phyloP scores from a whole-genome alignment of 768 basidiomycete species.

The Agaricus blazei region DNA sequence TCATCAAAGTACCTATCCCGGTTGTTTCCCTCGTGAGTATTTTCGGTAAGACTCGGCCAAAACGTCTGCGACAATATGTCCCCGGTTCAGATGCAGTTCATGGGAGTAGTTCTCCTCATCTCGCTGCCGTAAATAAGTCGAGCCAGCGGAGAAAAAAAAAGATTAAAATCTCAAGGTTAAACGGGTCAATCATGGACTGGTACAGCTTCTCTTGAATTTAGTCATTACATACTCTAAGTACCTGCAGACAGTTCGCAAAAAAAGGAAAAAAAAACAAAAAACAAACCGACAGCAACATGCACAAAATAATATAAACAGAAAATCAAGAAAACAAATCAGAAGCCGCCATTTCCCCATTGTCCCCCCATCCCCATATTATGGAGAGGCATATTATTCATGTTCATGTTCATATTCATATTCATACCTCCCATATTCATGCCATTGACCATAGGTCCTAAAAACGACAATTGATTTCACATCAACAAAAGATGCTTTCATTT shows the following conservation, averaged over 20 bases:
- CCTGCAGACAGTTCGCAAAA: no score
- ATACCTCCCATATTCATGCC: slow-evolving; percentile 21
- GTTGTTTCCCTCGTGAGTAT: no score
- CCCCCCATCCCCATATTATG: slow-evolving; percentile 18
- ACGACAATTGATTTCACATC: not conserved
- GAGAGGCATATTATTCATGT: slow-evolving; percentile 14
- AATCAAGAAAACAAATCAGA: slow-evolving; percentile 10
- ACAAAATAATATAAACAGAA: not conserved
- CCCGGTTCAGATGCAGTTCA: no score
- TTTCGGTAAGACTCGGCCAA: no score
- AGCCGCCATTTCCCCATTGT: slow-evolving; percentile 18
- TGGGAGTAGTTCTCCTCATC: no score
- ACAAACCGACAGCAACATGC: slow-evolving; percentile 1
- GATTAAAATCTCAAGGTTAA: no score
- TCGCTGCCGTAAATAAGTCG: no score
- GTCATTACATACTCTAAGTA: not conserved
- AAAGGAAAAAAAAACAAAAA: not conserved
- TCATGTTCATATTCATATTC: slow-evolving; percentile 17
- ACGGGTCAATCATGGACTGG: no score
- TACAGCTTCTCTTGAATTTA: no score
- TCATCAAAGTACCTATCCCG: no score
- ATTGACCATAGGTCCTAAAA: slow-evolving; percentile 14
- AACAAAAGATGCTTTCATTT: slow-evolving; percentile 13
- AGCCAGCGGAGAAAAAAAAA: no score
- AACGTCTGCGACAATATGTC: no score